These are phyloP conservation scores for Sutorius eximius DNA, from an alignment of 1,284 basidiomycete species.

Conservation along the genomic window DNA sequence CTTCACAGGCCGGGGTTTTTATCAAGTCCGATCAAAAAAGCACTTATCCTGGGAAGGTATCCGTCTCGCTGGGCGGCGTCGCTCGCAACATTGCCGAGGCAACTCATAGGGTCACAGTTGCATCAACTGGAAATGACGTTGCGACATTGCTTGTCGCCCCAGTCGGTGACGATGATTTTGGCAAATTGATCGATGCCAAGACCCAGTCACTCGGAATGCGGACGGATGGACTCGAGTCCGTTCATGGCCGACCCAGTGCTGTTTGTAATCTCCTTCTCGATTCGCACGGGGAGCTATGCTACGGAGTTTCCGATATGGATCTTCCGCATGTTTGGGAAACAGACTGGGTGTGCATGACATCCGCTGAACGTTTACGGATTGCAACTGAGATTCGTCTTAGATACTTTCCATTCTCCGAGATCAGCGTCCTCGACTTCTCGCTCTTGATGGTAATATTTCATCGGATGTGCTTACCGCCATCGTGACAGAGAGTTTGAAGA, in stretches of 20 bases:
- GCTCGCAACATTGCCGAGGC: constrained; percentile 94
- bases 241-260: constrained; percentile 54
- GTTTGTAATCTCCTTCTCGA: constrained; percentile 88
- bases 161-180: constrained; percentile 71
- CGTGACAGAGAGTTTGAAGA: constrained; percentile 48
- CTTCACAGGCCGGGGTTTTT: constrained; percentile 47
- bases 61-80: constrained; percentile 84
- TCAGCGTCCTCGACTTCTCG: constrained; percentile 61
- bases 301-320: constrained; percentile 91
- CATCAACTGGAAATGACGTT: constrained; percentile 35
- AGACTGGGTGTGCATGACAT: constrained; percentile 43
- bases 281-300: constrained; percentile 66
- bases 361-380: background rate
- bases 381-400: constrained; percentile 3
- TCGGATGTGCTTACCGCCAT: constrained; percentile 53
- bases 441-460: constrained; percentile 82
- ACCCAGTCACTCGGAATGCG: constrained; percentile 70
- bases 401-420: constrained; percentile 41
- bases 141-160: constrained; percentile 59
- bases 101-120: constrained; percentile 60
- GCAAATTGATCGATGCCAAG: constrained; percentile 59
- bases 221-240: constrained; percentile 70
- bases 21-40: constrained; percentile 48
- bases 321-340: constrained; percentile 58
- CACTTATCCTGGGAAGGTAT: constrained; percentile 79